Base-by-base conservation (phyloP, 208 protist genomes). In the Trypanosoma boissoni region DNA sequence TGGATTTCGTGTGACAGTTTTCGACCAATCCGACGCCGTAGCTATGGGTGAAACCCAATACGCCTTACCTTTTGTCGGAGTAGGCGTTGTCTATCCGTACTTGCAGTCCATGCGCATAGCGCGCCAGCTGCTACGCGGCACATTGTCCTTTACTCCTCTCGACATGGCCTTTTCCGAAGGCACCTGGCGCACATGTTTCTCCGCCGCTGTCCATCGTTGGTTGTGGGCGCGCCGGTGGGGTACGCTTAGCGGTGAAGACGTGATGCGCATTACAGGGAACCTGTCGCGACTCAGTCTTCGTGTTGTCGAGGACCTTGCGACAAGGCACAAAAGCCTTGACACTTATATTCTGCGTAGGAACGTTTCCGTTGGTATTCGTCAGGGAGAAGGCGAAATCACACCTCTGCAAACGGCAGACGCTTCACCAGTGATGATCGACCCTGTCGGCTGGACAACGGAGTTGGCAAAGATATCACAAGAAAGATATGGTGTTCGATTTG, bases 1-100 rank as follows among this genome's bases (percentile, higher is more conserved):
- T 6, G 88, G 88, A 12, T 95, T 95, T 44, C 55, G 79, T 5
- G 88, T 95, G 18, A 91, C 80, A 1, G 83, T 95, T 9, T 92
- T 91, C 59, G 88, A 95, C 36, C 65, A 83, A 0, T 51, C 54
- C 20, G 61, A 85, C 31, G 85, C 68, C 12, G 29, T 68, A n/a
- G 68, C 55, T 3, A 21, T 67, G 41, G 80, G 80, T 14, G 83
- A 77, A 49, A 92, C 88, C n/a, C 61, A 62, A 9, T 72, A 74
- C 54, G 44, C 80, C 0, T 73, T 89, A 8, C 85, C 85, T 2
- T 89, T 89, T 55, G 73, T 88, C 10, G 88, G 88, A 10, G 77
- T 91, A 7, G 88, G 88, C 12, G 49, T 91, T n/a, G 37, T 87
- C 2, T 54, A 87, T 58, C 83, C 88, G 10, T 68, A 69, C 4